Evolutionary conservation across 148 eudicot species (phyloP).

Genomic region (Chenopodium quinoa): DNA sequence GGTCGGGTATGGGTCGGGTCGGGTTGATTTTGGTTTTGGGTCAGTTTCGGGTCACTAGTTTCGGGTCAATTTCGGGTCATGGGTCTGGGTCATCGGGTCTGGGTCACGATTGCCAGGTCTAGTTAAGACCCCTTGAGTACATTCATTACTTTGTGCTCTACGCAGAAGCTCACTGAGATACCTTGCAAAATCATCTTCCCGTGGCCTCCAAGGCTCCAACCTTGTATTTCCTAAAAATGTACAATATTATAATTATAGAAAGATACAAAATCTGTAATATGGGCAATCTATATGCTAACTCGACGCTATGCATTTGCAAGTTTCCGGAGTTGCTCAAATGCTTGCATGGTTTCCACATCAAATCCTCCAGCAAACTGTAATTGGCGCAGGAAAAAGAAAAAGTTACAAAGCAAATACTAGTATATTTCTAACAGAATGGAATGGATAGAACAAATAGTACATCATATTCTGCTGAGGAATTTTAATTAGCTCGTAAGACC

Average conservation of each 20-base stretch:
- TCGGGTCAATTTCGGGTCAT: too few relatives aligned
- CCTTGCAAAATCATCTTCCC: too few relatives aligned
- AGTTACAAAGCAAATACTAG: too few relatives aligned
- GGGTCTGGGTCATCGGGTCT: too few relatives aligned
- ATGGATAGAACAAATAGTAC: background rate
- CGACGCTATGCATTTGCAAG: conserved; percentile 44
- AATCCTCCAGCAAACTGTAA: conserved; percentile 94
- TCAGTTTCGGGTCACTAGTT: too few relatives aligned
- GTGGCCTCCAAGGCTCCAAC: too few relatives aligned
- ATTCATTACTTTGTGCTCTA: too few relatives aligned
- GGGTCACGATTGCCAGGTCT: too few relatives aligned
- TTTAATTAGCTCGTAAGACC: too few relatives aligned
- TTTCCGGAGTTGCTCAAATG: conserved; percentile 77
- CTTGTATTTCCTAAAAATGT: background rate
- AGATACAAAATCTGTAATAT: background rate
- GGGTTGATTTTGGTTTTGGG: too few relatives aligned
- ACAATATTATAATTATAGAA: background rate
- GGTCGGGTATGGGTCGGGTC: too few relatives aligned
- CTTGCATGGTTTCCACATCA: conserved; percentile 86
- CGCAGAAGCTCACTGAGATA: too few relatives aligned
- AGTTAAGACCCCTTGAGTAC: background rate
- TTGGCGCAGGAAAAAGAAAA: background rate
- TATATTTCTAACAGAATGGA: background rate
- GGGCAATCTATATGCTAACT: background rate
- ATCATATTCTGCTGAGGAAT: background rate